Conservation (phyloP, 2,329 filamentous ascomycete genomes). For the Chaetomiaceae sp. region DNA sequence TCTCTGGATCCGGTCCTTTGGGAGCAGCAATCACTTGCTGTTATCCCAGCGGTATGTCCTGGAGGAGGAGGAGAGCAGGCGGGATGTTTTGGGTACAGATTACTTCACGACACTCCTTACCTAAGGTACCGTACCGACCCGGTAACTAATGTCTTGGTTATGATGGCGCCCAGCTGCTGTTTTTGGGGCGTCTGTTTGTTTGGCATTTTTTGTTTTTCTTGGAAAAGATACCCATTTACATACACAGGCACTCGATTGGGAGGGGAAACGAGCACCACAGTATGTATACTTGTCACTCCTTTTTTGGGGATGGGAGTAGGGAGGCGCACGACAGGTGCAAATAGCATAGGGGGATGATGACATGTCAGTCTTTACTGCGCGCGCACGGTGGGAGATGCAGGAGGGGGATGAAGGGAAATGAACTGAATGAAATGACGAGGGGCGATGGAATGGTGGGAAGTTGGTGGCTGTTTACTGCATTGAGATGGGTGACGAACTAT, state of each 20-base stretch:
- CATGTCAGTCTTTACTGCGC: conserved; percentile 4
- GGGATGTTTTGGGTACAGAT: neutral
- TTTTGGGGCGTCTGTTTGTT: neutral
- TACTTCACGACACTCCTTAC: conserved; percentile 11
- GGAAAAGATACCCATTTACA: conserved; percentile 7
- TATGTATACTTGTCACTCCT: conserved; percentile 11
- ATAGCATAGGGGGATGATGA: too few relatives aligned
- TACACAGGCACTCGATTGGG: neutral
- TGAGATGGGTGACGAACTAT: too few relatives aligned
- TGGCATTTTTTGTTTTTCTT: neutral
- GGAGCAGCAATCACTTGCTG: neutral
- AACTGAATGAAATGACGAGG: neutral
- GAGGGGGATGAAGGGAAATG: neutral
- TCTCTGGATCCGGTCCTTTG: too few relatives aligned
- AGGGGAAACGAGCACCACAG: too few relatives aligned
- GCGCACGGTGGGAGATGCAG: neutral
- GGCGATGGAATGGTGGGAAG: neutral
- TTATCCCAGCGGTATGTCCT: too few relatives aligned
- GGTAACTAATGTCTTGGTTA: too few relatives aligned
- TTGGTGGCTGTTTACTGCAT: too few relatives aligned
- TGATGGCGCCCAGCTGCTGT: neutral
- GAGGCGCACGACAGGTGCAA: neutral
- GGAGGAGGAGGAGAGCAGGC: neutral
- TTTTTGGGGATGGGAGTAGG: neutral
- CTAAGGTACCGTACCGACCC: too few relatives aligned